Evolutionary conservation across 2,329 filamentous ascomycete species (phyloP).

Genomic region (Rutstroemia sp.): DNA sequence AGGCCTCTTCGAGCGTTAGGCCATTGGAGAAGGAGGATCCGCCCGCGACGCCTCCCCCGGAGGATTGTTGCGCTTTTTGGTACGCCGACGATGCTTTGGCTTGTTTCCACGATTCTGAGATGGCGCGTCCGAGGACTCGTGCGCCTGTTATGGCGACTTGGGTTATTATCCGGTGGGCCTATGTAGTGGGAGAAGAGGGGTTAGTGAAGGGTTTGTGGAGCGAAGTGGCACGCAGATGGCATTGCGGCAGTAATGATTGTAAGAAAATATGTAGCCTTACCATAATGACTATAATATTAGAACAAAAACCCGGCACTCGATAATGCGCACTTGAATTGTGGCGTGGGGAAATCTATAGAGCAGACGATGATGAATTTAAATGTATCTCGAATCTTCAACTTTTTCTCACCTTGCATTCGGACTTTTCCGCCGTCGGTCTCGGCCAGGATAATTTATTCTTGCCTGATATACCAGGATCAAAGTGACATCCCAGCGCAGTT

Average conservation of each 20-base stretch:
- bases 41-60: conserved; percentile 31
- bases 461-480: background rate
- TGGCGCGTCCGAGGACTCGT: conserved; percentile 87
- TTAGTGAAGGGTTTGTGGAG: background rate
- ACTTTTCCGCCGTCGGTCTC: conserved; percentile 2
- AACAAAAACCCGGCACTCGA: background rate
- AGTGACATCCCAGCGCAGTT: background rate
- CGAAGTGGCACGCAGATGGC: background rate
- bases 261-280: background rate
- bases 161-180: conserved; percentile 93
- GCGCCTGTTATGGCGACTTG: conserved; percentile 87
- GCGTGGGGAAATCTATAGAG: background rate
- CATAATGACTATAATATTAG: background rate
- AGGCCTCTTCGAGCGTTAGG: conserved; percentile 92
- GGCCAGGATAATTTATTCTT: background rate
- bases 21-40: conserved; percentile 49
- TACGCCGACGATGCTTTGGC: conserved; percentile 82
- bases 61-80: conserved; percentile 57
- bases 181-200: conserved; percentile 1
- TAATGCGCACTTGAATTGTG: background rate
- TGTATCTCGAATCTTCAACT: background rate
- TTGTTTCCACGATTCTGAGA: conserved; percentile 92
- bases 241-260: background rate
- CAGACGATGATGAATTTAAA: background rate
- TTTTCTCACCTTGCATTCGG: conserved; percentile 1